Conservation (phyloP, 2,329 filamentous ascomycete species). For the Fusarium goolgardi region DNA sequence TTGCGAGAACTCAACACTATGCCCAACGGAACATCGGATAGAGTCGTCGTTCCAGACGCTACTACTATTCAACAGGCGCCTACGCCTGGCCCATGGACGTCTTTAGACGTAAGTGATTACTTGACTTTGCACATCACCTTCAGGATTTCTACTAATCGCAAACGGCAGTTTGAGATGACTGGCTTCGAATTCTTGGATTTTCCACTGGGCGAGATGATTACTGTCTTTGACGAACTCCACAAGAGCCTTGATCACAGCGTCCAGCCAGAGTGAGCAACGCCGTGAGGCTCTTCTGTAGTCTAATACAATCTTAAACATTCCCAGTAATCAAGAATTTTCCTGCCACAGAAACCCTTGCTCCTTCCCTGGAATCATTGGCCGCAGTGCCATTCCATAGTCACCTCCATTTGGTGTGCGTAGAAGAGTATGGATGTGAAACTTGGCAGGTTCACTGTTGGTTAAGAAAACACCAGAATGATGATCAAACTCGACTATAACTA, state of each 20-base stretch:
- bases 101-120: constrained; percentile 1
- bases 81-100: constrained; percentile 4
- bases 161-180: background rate
- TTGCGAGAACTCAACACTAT: constrained; percentile 2
- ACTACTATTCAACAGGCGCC: background rate
- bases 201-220: constrained; percentile 9
- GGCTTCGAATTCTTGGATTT: constrained; percentile 14
- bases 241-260: constrained; percentile 1
- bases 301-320: accelerated
- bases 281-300: background rate
- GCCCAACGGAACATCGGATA: background rate
- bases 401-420: constrained; percentile 78
- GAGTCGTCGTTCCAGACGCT: background rate
- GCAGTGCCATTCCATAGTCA: constrained; percentile 74
- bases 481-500: constrained; percentile 80
- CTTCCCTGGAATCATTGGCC: constrained; percentile 52
- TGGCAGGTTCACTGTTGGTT: background rate
- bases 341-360: constrained; percentile 44
- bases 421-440: constrained; percentile 71
- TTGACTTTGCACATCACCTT: background rate
- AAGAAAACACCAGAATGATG: constrained; percentile 13
- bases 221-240: constrained; percentile 13
- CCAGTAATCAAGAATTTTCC: background rate
- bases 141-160: background rate
- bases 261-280: background rate